Conservation (phyloP, 257 asterid species). For the Knoxia roxburghii region DNA sequence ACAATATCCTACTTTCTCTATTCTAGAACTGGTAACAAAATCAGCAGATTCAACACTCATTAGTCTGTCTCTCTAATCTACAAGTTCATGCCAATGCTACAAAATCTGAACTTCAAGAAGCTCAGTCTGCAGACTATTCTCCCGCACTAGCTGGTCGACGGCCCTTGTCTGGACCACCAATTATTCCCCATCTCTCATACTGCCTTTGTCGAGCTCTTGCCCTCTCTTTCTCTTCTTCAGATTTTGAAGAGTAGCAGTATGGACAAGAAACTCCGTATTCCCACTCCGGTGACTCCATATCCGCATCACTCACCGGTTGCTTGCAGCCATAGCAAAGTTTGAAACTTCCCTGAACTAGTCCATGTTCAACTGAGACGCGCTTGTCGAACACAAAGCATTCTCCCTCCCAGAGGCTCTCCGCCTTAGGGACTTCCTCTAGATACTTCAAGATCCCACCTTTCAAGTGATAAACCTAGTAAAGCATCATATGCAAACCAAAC, state of each 20-base stretch:
- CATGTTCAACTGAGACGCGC: slow-evolving; percentile 94
- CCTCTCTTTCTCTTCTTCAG: slow-evolving; percentile 93
- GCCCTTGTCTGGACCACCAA: slow-evolving; percentile 96
- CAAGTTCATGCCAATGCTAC: not conserved
- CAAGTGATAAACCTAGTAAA: slow-evolving; percentile 80
- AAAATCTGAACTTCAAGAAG: slow-evolving; percentile 5
- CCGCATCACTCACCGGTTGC: slow-evolving; percentile 79
- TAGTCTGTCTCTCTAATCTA: no score
- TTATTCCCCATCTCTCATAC: slow-evolving; percentile 81
- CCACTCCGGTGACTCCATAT: slow-evolving; percentile 89
- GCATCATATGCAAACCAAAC: slow-evolving; percentile 9
- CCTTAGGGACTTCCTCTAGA: slow-evolving; percentile 83
- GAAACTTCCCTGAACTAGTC: slow-evolving; percentile 71
- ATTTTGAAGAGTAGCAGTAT: slow-evolving; percentile 69
- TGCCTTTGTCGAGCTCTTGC: slow-evolving; percentile 88
- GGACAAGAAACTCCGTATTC: slow-evolving; percentile 89
- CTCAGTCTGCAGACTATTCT: slow-evolving; percentile 14
- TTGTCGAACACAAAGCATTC: slow-evolving; percentile 96
- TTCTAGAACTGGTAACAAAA: not conserved
- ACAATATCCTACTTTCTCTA: not conserved
- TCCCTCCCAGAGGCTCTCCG: slow-evolving; percentile 87
- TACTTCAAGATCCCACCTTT: slow-evolving; percentile 92
- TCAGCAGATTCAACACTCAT: not conserved
- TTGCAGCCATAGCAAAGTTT: slow-evolving; percentile 96
- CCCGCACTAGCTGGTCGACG: slow-evolving; percentile 44